A percentile compares a stretch with the other conserved stretches of the same genome.
phyloP scores from a whole-genome alignment of 2,329 filamentous ascomycete genomes.

The Westerdykella sp. region DNA sequence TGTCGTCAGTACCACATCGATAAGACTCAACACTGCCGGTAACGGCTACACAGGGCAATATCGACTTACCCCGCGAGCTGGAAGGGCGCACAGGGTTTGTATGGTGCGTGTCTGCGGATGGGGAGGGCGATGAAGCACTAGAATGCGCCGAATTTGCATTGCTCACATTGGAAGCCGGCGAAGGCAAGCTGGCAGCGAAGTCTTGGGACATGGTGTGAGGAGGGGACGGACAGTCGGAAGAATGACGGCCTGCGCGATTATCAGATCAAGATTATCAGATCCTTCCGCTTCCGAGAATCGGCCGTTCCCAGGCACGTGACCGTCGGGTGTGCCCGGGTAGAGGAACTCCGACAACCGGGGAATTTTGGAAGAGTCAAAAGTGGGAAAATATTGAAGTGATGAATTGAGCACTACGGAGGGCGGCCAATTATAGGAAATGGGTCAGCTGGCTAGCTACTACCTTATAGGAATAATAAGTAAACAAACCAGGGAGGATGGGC shows the following conservation, averaged over 20 bases:
- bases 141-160: constrained; percentile 3
- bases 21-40: constrained; percentile 7
- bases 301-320: background rate
- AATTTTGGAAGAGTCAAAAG: too few species aligned
- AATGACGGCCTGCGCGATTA: constrained; percentile 8
- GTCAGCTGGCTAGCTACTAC: too few species aligned
- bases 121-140: constrained; percentile 7
- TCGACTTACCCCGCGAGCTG: constrained; percentile 13
- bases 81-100: constrained; percentile 12
- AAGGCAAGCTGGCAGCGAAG: constrained; percentile 5
- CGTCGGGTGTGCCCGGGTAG: too few species aligned
- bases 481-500: too few species aligned
- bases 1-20: constrained; percentile 5
- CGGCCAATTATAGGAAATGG: too few species aligned
- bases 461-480: too few species aligned
- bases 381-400: too few species aligned
- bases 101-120: constrained; percentile 7
- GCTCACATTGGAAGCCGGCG: constrained; percentile 6
- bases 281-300: constrained; percentile 2
- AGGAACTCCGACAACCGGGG: too few species aligned
- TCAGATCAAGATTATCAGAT: constrained; percentile 21
- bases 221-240: constrained; percentile 7
- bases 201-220: constrained; percentile 16
- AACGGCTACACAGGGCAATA: background rate
- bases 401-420: too few species aligned